Conservation (phyloP, 2,329 filamentous ascomycete genomes). For the Curvularia verruculosa region DNA sequence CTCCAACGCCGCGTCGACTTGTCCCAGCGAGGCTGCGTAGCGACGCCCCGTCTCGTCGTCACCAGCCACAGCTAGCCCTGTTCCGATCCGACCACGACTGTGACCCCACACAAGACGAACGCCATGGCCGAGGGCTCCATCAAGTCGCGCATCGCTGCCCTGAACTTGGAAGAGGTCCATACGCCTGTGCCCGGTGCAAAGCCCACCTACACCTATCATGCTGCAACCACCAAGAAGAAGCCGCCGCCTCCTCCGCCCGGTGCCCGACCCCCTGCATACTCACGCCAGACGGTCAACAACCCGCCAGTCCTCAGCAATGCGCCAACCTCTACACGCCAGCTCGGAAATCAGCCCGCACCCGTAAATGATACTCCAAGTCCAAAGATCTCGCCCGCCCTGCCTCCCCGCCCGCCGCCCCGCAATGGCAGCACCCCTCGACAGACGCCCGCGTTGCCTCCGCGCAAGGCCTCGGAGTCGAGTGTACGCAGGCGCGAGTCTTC, state of each 20-base stretch:
- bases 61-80: conserved; percentile 16
- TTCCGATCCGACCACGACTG: conserved; percentile 11
- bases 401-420: conserved; percentile 57
- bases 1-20: not conserved
- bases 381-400: conserved; percentile 38
- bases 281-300: conserved; percentile 49
- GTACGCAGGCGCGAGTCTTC: conserved; percentile 41
- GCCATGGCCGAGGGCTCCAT: conserved; percentile 49
- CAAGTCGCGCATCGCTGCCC: conserved; percentile 55
- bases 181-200: conserved; percentile 44
- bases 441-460: conserved; percentile 53
- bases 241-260: conserved; percentile 49
- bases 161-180: conserved; percentile 55
- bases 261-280: conserved; percentile 41
- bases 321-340: conserved; percentile 39
- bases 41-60: conserved; percentile 11
- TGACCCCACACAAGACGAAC: conserved; percentile 18
- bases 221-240: conserved; percentile 40
- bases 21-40: not conserved
- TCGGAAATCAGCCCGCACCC: conserved; percentile 49
- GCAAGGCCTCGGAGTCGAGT: conserved; percentile 51
- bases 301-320: conserved; percentile 49
- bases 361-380: conserved; percentile 23
- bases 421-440: conserved; percentile 48
- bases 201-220: conserved; percentile 46